Conservation (phyloP, 768 basidiomycete species). For the Lactarius sanguifluus region DNA sequence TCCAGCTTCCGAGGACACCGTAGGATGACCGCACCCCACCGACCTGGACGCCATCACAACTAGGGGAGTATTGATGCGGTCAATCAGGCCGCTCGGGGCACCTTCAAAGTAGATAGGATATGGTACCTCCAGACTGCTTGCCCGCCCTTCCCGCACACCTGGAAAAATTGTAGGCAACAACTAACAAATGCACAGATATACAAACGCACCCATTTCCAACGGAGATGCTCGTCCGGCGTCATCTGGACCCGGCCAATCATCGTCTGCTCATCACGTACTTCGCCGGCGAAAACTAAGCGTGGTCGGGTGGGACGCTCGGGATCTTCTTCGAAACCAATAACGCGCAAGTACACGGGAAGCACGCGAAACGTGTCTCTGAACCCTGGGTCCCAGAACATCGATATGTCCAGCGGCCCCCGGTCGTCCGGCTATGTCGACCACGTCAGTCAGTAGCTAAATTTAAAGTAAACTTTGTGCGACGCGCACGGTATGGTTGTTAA, state of each 20-base stretch:
- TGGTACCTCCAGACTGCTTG: constrained; percentile 36
- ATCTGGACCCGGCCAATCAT: constrained; percentile 57
- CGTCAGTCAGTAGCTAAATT: not conserved
- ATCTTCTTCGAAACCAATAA: constrained; percentile 45
- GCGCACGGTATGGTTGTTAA: constrained; percentile 45
- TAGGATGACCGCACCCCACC: constrained; percentile 58
- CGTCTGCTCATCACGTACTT: constrained; percentile 45
- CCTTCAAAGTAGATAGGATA: constrained; percentile 35
- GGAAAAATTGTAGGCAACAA: constrained; percentile 2
- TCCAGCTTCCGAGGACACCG: constrained; percentile 59
- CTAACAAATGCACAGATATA: not conserved
- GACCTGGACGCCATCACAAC: constrained; percentile 60
- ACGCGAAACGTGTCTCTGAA: constrained; percentile 55
- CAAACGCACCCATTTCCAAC: constrained; percentile 62
- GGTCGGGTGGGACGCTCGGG: constrained; percentile 51
- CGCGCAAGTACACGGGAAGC: constrained; percentile 47
- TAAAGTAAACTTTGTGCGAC: not conserved
- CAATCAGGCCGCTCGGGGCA: constrained; percentile 32
- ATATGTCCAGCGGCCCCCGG: constrained; percentile 40
- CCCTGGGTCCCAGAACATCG: constrained; percentile 50
- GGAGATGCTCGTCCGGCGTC: constrained; percentile 55
- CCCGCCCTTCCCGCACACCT: constrained; percentile 18
- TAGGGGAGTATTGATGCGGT: constrained; percentile 30
- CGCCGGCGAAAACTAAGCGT: constrained; percentile 53
- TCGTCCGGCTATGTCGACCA: constrained; percentile 33